Evolutionary conservation across 169 alveolate species (phyloP), one percentile per base, ranked within the genome.

Genomic region (Eimeria praecox): DNA sequence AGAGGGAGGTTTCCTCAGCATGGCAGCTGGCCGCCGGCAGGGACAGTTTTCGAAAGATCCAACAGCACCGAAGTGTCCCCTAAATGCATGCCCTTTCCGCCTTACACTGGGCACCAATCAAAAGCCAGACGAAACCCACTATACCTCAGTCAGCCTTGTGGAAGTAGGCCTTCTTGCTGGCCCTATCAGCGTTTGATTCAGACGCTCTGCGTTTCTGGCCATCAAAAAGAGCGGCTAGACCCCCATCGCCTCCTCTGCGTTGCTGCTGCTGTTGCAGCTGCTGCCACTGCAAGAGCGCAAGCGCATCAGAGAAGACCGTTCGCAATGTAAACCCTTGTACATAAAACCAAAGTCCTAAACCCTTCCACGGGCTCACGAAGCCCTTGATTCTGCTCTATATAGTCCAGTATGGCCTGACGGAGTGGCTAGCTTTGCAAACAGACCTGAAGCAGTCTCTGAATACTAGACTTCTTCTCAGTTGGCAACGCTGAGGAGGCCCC

Each of bases 181-280:
- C 59, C 56, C 92, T 52, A 12, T 56, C 92, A 22, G 56, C 54
- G 30, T 66, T 42, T 16, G 92, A 56, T 42, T 85, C 92, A 12
- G 92, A 85, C 3, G 92, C 92, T 56, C 92, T 54, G 54, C 92
- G 92, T 56, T 85, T 85, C 92, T 85, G 92, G 78, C 92, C 92
- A 10, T 85, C 92, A n/a, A 85, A 85, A 33, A 85, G 92, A 22
- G 77, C 77, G 14, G 46, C 59, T 20, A 85, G 80, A 38, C 75
- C 78, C n/a, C 66, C 92, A 52, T 69, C 52, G 59, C 77, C 77
- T 9, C 40, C 59, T 14, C 46, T 64, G 42, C 66, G 92, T 35
- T 85, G 92, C 64, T 85, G 92, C 35, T 85, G 92, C 62, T 77
- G 87, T 35, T 77, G 87, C 59, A 22, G 42, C 86, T 75, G 86